Percentiles rank a stretch among this genome's conserved stretches.
Conservation (phyloP, 768 basidiomycete species). For the Xanthoconium stramineum region DNA sequence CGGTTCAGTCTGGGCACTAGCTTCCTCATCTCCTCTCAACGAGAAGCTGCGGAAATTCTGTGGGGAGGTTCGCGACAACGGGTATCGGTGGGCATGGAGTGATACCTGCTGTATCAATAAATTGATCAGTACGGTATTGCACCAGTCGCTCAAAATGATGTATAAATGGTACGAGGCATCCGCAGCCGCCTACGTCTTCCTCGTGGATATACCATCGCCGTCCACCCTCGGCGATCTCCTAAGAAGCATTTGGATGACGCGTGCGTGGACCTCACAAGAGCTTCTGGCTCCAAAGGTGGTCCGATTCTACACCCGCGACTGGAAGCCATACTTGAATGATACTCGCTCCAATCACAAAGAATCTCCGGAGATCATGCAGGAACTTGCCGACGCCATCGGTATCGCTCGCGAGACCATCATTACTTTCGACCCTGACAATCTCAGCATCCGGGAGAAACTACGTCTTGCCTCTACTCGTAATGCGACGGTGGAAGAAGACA, state of each 20-base stretch:
- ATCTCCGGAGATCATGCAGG: constrained; percentile 2
- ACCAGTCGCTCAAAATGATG: too few species aligned
- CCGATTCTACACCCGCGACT: background rate
- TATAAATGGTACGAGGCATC: too few species aligned
- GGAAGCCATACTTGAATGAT: background rate
- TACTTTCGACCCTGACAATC: constrained; percentile 1
- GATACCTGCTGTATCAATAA: too few species aligned
- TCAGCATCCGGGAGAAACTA: constrained; percentile 8
- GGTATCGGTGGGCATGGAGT: too few species aligned
- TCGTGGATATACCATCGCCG: too few species aligned
- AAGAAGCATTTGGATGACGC: background rate
- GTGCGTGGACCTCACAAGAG: background rate
- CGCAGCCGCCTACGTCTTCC: too few species aligned
- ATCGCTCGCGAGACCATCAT: constrained; percentile 1
- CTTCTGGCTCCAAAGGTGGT: background rate
- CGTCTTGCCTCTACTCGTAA: constrained; percentile 10
- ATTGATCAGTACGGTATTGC: too few species aligned
- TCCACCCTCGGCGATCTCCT: background rate
- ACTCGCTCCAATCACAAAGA: background rate
- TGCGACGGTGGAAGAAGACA: constrained; percentile 6
- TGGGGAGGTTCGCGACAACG: too few species aligned
- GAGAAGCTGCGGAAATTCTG: too few species aligned
- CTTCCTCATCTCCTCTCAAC: too few species aligned
- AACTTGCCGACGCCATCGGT: constrained; percentile 5
- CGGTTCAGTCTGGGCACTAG: too few species aligned